phyloP scores from a whole-genome alignment of 148 eudicot species.

The Amaranthus hypochondriacus region DNA sequence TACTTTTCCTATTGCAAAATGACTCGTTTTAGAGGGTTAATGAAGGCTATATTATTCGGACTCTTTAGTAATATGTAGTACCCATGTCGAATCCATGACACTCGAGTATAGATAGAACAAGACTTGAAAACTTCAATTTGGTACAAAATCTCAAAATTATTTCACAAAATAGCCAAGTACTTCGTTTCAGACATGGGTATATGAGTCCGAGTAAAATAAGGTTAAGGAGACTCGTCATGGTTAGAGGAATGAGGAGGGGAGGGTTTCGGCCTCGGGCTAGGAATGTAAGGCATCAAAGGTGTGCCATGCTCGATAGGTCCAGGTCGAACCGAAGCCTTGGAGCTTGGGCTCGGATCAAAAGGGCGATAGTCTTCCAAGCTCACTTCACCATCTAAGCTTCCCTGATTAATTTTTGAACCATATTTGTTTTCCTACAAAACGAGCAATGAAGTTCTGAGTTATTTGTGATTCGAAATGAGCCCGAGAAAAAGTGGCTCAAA shows the following conservation, averaged over 20 bases:
- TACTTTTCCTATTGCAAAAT: not conserved
- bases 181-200: too few relatives aligned
- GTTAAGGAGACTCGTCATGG: conserved; percentile 5
- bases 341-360: conserved; percentile 28
- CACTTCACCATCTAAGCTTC: not conserved
- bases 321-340: conserved; percentile 21
- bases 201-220: not conserved
- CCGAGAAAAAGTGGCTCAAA: not conserved
- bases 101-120: not conserved
- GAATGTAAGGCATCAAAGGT: conserved; percentile 25
- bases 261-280: conserved; percentile 19
- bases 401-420: not conserved
- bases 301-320: conserved; percentile 24
- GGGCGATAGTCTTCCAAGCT: conserved; percentile 30
- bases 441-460: not conserved
- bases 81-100: too few relatives aligned
- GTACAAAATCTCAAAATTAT: too few relatives aligned
- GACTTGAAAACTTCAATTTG: too few relatives aligned
- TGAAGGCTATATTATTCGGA: too few relatives aligned
- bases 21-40: too few relatives aligned
- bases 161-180: too few relatives aligned
- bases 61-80: too few relatives aligned
- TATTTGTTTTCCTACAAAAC: conserved; percentile 3
- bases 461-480: not conserved
- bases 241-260: conserved; percentile 21